Evolutionary conservation across 169 alveolate species (phyloP), one percentile per base, ranked within the genome.

Genomic region (Eimeria brunetti): DNA sequence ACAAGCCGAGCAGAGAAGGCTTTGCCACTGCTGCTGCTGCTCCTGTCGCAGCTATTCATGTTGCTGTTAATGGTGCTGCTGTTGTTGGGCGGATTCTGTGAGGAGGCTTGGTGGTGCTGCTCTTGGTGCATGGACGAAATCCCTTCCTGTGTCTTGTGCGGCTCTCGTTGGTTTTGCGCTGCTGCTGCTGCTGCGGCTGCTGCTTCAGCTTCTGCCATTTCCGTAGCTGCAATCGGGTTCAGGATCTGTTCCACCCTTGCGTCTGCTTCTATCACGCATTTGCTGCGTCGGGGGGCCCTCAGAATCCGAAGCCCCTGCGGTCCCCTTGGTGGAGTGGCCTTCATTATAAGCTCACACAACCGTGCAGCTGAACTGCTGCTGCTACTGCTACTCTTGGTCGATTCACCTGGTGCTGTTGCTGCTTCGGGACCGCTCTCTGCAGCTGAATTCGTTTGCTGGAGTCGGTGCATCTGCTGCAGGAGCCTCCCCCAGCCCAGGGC

Each of bases 401-500:
- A 30, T 78, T 78, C 73, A 30, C 27, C 89, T 51, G 60, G 62
- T 85, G 78, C 78, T 36, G 33, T 60, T 62, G 75, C 91, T 84
- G 91, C 80, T 60, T 60, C 80, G 20, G 89, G 33, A 27, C 73
- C 89, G 1, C 75, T 51, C 53, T n/a, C 51, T n/a, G 64, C 30
- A 33, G 75, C 89, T 18, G 73, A 16, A 30, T 14, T 53, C 62
- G 51, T 33, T 44, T 56, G 78, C 64, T 60, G 41, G 64, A 60
- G 36, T 69, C 64, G 91, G 53, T n/a, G n/a, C 44, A 84, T 84
- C 36, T 85, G 91, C 33, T 85, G 91, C 78, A 85, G 46, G 38
- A 85, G 91, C 58, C 69, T 46, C 24, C 91, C 91, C 91, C 91
- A 85, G 7, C 91, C 91, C 58, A 85, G 30, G 36, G 91, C 91